A percentile compares a stretch with the other conserved stretches of the same genome.
Evolutionary conservation across 192 early-diverging fungal genomes (phyloP).

Genomic region (Lobosporangium transversale): DNA sequence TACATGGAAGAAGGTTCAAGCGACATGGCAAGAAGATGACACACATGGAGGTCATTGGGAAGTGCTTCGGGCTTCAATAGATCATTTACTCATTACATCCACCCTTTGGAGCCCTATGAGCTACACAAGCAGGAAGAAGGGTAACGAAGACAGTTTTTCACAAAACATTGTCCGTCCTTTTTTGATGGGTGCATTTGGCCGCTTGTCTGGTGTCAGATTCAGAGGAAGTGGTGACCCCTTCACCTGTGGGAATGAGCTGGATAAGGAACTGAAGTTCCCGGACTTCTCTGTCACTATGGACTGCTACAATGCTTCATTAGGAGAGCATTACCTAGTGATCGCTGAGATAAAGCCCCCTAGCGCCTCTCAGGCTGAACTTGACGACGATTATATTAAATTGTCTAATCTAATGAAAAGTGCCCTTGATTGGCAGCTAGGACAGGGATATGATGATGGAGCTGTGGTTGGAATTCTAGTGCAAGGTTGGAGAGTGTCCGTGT

Average conservation of each 20-base stretch:
- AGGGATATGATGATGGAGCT: background rate
- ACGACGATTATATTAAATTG: background rate
- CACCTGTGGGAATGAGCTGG: constrained; percentile 1
- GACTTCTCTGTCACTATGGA: constrained; percentile 11
- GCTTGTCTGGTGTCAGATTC: background rate
- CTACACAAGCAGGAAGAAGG: constrained; percentile 1
- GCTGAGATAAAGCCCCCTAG: background rate
- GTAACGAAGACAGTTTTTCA: constrained; percentile 12
- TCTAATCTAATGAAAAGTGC: background rate
- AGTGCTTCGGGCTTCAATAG: constrained; percentile 1
- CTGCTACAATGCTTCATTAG: background rate
- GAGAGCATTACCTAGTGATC: constrained; percentile 2
- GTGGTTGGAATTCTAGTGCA: background rate
- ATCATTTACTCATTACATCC: constrained; percentile 6
- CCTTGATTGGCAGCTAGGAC: background rate
- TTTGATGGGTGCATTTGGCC: constrained; percentile 5
- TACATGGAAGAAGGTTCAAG: background rate
- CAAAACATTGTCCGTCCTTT: constrained; percentile 10
- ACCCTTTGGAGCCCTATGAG: constrained; percentile 9
- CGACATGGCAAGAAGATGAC: background rate
- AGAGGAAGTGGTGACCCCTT: constrained; percentile 11
- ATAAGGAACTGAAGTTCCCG: constrained; percentile 7
- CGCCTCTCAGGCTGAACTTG: background rate
- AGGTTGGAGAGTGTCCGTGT: background rate
- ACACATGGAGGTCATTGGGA: background rate